Base-by-base conservation (phyloP, 176 grass and related monocot species). In the Leersia perrieri region DNA sequence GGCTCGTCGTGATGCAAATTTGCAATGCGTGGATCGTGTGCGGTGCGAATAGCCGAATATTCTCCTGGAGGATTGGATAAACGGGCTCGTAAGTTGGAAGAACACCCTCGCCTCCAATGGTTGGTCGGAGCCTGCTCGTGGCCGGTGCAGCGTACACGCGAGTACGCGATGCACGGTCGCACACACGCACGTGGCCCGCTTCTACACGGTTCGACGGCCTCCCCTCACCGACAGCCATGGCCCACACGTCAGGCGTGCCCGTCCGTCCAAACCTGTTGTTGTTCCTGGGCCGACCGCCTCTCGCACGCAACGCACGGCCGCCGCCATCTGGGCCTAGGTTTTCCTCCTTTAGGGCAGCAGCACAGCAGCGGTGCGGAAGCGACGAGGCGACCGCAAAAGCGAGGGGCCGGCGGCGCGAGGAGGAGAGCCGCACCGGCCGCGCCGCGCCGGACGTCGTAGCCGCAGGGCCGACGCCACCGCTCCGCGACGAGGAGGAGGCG, bases 241-340 rank as follows among this genome's bases (percentile, higher is more conserved):
- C 44, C 77, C 65, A 63, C 33, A 68, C 40, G 66, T 75, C 87
- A 45, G 60, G 5, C 33, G 5, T 70, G 25, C n/a, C 45, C 41
- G 73, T 28, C 27, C 57, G 26, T 27, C 66, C 33, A 64, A 76
- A 76, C 65, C 22, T 25, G n/a, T 38, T 38, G 35, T 5, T 66
- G 39, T 60, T 35, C 20, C 12, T 55, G 20, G 67, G 16, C 29
- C 18, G 60, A 11, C 36, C 68, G 80, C 75, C 39, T 65, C 66
- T 31, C 42, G 5, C 64, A 27, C 14, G 14, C 27, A 29, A 23
- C 2, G 72, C 63, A 16, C 16, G 40, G 7, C 70, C 82, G 2
- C 63, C 49, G n/a, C 63, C 70, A 16, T 25, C 51, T 71, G 57
- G 87, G 62, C 53, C 87, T 88, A 89, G 87, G 82, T 89, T 89